A percentile compares a stretch with the other conserved stretches of the same genome.
phyloP scores from a whole-genome alignment of 2,329 filamentous ascomycete species.

The Diaporthe sp. region DNA sequence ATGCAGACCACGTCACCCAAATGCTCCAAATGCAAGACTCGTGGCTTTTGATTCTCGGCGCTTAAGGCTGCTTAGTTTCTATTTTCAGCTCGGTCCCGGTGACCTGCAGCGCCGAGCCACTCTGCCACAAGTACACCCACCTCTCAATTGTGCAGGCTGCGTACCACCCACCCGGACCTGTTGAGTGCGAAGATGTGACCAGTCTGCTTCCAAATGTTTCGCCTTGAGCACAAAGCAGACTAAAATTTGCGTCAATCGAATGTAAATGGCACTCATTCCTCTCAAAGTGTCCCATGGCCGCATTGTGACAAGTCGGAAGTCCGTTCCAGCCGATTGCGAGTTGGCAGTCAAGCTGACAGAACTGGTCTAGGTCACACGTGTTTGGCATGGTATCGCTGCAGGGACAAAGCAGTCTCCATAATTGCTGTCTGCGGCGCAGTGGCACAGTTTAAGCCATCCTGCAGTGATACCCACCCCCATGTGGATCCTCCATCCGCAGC shows the following conservation, averaged over 20 bases:
- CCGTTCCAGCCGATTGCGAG: background rate
- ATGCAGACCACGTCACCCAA: constrained; percentile 3
- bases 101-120: constrained; percentile 27
- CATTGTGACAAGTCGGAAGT: background rate
- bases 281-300: no score
- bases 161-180: background rate
- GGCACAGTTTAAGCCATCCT: background rate
- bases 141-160: background rate
- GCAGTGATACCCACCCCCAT: background rate
- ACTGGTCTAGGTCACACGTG: constrained; percentile 11
- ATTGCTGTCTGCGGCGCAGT: constrained; percentile 10
- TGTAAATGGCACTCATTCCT: background rate
- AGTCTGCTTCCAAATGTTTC: background rate
- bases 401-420: constrained; percentile 15
- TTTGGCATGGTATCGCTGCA: constrained; percentile 2
- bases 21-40: background rate
- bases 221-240: background rate
- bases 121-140: background rate
- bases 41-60: background rate
- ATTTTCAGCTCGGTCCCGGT: constrained; percentile 22
- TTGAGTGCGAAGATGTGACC: background rate
- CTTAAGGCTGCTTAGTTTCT: background rate
- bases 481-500: constrained; percentile 17
- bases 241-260: background rate
- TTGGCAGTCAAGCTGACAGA: constrained; percentile 4